Percentiles rank a stretch among this genome's conserved stretches.
Conservation (phyloP, 2,329 filamentous ascomycete genomes). For the Penicillium olsonii region DNA sequence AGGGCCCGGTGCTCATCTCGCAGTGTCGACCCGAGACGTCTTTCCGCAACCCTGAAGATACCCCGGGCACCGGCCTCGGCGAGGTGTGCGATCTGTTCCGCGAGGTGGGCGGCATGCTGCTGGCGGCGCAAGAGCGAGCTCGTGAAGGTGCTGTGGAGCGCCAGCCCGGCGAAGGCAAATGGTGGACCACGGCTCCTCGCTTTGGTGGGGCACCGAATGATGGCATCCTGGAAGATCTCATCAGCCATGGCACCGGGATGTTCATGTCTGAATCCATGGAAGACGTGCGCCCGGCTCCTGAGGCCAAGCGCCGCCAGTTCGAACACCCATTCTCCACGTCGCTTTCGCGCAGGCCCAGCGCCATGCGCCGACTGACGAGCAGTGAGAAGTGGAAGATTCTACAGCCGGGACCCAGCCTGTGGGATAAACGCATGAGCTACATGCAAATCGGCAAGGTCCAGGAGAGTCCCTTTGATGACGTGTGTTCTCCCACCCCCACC, state of each 20-base stretch:
- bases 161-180: conserved; percentile 57
- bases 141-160: conserved; percentile 55
- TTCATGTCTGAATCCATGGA: conserved; percentile 29
- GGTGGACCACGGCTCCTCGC: conserved; percentile 60
- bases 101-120: conserved; percentile 59
- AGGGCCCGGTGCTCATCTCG: conserved; percentile 59
- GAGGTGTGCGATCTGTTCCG: conserved; percentile 57
- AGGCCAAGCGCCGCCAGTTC: conserved; percentile 40
- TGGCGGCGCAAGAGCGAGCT: conserved; percentile 62
- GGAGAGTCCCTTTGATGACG: conserved; percentile 54
- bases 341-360: conserved; percentile 30
- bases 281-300: conserved; percentile 26
- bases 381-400: conserved; percentile 56
- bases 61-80: conserved; percentile 32
- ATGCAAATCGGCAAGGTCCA: conserved; percentile 57
- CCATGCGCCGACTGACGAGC: conserved; percentile 47
- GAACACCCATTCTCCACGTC: conserved; percentile 35
- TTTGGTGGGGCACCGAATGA: conserved; percentile 55
- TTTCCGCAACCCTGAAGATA: conserved; percentile 46
- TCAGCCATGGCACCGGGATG: conserved; percentile 31
- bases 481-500: conserved; percentile 36
- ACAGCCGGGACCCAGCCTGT: conserved; percentile 52
- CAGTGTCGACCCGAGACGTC: conserved; percentile 58
- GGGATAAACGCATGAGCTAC: conserved; percentile 60
- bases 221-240: conserved; percentile 37